Base-by-base conservation (phyloP, 441 rosid species). In the Aquilaria agallochum region DNA sequence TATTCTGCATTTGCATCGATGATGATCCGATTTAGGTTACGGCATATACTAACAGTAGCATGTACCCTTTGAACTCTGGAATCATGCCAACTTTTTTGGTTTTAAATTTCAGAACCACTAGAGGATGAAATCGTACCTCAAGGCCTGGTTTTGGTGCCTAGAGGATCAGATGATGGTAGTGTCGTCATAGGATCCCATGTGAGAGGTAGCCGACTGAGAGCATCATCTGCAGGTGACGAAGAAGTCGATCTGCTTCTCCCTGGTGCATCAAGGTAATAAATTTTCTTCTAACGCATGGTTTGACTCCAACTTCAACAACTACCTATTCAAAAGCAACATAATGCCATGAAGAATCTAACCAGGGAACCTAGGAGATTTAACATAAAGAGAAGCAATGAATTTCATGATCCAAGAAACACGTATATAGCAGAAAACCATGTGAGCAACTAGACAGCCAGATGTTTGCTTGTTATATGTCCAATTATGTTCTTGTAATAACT, bases 181-280 rank as follows among this genome's bases (percentile, higher is more conserved):
- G 80, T 76, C 30, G 90, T 88, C 48, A 90, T 84, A 62, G 98
- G 99, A 44, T 77, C 99, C 70, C 99, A 92, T 68, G 79, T 95
- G 31, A 82, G 99, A 76, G 99, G 99, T 55, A 89, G 97, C 60
- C 84, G 96, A 63, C 71, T 95, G 72, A 80, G 96, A 61, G 96
- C 94, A 48, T 86, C 95, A 11, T 75, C 91, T 27, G 96, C 74
- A n/a, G 98, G 98, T 11, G 82, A 87, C 60, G 96, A 86, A 83
- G 99, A 86, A 81, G 99, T 95, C 10, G 98, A 95, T 82, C 99
- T 95, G 67, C 95, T 95, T 67, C 99, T 95, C 48, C 97, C 99
- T 15, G 99, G 97, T 55, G 91, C 99, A 64, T 97, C 96, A 65
- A 88, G 97, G 97, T 92, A 87, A 36, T 53, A 50, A 45, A 12